A percentile compares a stretch with the other conserved stretches of the same genome.
These are phyloP conservation scores for Cladophialophora yegresii DNA, from an alignment of 2,329 filamentous ascomycete species.

Conservation along the genomic window DNA sequence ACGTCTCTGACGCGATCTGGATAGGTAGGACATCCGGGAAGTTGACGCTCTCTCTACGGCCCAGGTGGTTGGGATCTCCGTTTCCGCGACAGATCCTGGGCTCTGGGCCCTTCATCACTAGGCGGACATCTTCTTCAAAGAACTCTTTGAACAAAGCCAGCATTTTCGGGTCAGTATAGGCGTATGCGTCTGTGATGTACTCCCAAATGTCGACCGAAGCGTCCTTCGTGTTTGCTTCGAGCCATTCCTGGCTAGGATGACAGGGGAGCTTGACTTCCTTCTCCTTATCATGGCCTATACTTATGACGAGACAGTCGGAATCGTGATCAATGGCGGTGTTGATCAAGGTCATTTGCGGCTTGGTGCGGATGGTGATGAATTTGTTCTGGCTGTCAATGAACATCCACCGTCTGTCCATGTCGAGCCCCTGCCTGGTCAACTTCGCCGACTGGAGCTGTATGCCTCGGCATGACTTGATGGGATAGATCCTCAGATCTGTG, in stretches of 20 bases:
- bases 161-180: conserved; percentile 53
- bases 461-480: conserved; percentile 68
- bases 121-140: conserved; percentile 53
- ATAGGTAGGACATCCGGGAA: conserved; percentile 64
- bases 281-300: conserved; percentile 39
- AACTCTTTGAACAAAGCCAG: conserved; percentile 59
- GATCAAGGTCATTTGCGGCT: conserved; percentile 65
- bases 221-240: conserved; percentile 55
- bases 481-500: conserved; percentile 58
- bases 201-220: conserved; percentile 61
- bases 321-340: conserved; percentile 54
- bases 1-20: conserved; percentile 58
- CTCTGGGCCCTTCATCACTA: conserved; percentile 64
- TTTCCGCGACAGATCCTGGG: conserved; percentile 59
- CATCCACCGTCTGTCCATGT: conserved; percentile 68
- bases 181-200: conserved; percentile 58
- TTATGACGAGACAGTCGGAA: conserved; percentile 53
- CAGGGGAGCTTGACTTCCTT: conserved; percentile 56
- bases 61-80: conserved; percentile 56
- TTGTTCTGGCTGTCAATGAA: conserved; percentile 58
- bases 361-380: conserved; percentile 65
- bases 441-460: conserved; percentile 56
- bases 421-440: conserved; percentile 59
- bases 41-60: conserved; percentile 56
- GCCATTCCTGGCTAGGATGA: conserved; percentile 57